Conservation (phyloP, 495 filamentous ascomycete species). For the Choiromyces venosus region DNA sequence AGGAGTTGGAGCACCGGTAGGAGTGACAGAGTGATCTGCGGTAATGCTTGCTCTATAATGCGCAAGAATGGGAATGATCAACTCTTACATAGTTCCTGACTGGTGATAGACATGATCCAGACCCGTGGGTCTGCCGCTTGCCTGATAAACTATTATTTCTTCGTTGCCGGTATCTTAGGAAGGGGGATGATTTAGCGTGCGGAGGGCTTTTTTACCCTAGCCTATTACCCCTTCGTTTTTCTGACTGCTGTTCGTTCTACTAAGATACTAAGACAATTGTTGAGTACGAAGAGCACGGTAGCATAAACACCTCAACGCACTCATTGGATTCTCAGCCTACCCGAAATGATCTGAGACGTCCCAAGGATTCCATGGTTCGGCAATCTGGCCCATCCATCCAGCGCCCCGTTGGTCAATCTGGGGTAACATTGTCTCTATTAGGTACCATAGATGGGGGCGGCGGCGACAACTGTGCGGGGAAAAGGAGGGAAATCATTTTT, state of each 20-base stretch:
- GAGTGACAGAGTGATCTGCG: neutral
- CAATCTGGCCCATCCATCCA: neutral
- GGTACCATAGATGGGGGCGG: neutral
- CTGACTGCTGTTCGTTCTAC: neutral
- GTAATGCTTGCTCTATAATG: neutral
- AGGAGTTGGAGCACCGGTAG: neutral
- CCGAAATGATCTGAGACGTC: constrained; percentile 3
- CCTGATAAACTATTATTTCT: neutral
- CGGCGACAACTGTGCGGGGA: neutral
- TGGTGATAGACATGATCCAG: neutral
- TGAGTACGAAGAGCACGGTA: neutral
- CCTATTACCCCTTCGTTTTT: neutral
- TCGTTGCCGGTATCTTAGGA: neutral
- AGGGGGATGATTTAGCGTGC: neutral
- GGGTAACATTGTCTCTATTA: neutral
- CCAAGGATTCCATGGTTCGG: neutral
- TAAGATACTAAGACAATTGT: neutral
- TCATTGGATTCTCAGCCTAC: neutral
- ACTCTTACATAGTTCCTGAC: neutral
- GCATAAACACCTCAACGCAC: neutral
- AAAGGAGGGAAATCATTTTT: neutral
- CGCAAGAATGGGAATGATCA: neutral
- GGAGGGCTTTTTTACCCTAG: neutral
- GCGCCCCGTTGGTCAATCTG: neutral
- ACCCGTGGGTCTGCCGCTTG: neutral